Evolutionary conservation across 768 basidiomycete genomes (phyloP), one percentile per base, ranked within the genome.

Genomic region (button mushroom (Agaricus bisporus)): DNA sequence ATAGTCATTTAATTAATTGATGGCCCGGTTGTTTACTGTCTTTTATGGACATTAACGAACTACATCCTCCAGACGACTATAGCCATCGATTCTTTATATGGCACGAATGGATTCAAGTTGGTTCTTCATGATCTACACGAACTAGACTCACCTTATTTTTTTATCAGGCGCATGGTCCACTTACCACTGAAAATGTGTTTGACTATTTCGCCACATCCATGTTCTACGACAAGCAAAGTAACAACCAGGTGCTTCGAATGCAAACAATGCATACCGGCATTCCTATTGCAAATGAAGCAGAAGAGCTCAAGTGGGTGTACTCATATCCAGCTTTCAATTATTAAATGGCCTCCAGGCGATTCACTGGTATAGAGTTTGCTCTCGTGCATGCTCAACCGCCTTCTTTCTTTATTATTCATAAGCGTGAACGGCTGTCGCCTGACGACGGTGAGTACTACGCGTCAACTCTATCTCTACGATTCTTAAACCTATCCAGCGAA

Each of bases 191-290:
- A 59, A 89, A 86, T 64, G 91, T 90, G 48, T 85, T 95, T 58
- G 91, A 94, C 52, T 95, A 95, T 73, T 95, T 95, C 65, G 75
- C 86, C 11, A 82, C 82, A 0, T 93, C 91, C 26, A 92, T 92
- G 82, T 95, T 93, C 73, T 95, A 92, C 66, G 92, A 95, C 70
- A 91, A 91, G 68, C 88, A 90, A 69, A 92, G 88, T 71, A 94
- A 87, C 68, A 95, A 95, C 67, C 89, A 93, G 61, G 84, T 88
- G 28, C 72, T 95, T 41, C 86, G 91, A 60, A 95, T 95, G 93
- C 93, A 95, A 68, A 94, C 90, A 0, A 85, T 87, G 72, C 86
- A 91, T 63, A 87, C 88, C 0, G 90, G 86, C n/a, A 71, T 80
- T 26, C 81, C 86, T 9, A 70, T 91, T 52, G 72, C 77, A 7